phyloP scores from a whole-genome alignment of 306 rosid species.

The Trifolium repens region DNA sequence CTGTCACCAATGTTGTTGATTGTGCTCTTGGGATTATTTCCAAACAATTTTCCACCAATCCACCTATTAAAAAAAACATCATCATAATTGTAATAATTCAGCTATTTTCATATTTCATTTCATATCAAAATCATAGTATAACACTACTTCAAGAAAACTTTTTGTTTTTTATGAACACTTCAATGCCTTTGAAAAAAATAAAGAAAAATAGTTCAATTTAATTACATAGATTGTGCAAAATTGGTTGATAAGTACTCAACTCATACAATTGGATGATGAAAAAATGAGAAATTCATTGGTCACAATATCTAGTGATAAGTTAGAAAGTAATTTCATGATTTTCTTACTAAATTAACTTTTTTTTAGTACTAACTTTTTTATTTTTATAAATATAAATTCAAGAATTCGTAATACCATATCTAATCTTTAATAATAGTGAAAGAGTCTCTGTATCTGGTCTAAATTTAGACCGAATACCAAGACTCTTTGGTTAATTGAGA shows the following conservation, averaged over 20 bases:
- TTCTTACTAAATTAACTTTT: no score
- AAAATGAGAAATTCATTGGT: background rate
- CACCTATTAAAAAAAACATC: slow-evolving; percentile 49
- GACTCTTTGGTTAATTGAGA: background rate
- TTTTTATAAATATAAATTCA: no score
- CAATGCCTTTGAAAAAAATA: no score
- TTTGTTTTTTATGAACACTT: no score
- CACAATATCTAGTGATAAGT: background rate
- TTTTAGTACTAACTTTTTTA: background rate
- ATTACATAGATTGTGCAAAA: background rate
- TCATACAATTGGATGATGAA: no score
- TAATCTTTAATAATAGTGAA: no score
- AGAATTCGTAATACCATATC: no score
- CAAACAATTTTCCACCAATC: slow-evolving; percentile 42
- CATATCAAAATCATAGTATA: background rate
- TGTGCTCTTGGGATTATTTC: slow-evolving; percentile 14
- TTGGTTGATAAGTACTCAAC: background rate
- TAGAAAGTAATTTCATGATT: no score
- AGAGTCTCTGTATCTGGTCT: background rate
- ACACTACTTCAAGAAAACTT: no score
- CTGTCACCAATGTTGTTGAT: slow-evolving; percentile 31
- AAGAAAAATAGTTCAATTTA: background rate
- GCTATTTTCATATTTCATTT: background rate
- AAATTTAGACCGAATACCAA: background rate
- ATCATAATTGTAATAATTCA: background rate